phyloP scores from a whole-genome alignment of 2,329 filamentous ascomycete genomes.

The Alternaria rosae region DNA sequence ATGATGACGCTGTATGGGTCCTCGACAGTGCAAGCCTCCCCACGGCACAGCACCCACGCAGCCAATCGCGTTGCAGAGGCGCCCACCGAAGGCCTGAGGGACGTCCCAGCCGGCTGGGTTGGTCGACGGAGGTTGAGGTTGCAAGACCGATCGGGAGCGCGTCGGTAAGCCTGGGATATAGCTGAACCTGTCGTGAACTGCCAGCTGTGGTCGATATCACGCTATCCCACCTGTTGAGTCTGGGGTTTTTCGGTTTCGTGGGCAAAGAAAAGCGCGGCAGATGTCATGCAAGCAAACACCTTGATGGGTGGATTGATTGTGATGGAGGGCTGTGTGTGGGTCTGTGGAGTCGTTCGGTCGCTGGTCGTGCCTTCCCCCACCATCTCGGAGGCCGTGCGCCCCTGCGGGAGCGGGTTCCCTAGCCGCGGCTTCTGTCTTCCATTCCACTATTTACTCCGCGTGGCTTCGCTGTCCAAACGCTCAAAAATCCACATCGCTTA shows the following conservation, averaged over 20 bases:
- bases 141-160: conserved; percentile 31
- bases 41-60: conserved; percentile 30
- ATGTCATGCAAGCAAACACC: conserved; percentile 16
- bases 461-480: background rate
- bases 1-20: conserved; percentile 40
- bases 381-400: conserved; percentile 21
- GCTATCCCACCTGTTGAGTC: background rate
- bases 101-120: conserved; percentile 34
- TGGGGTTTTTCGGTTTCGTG: conserved; percentile 1
- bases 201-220: background rate
- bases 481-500: background rate
- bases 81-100: conserved; percentile 32
- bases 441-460: conserved; percentile 1
- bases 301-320: conserved; percentile 19
- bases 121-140: conserved; percentile 28
- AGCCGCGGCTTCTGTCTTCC: conserved; percentile 6
- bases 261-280: background rate
- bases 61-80: conserved; percentile 37
- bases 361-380: conserved; percentile 20
- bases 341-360: conserved; percentile 16
- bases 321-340: conserved; percentile 9
- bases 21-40: conserved; percentile 39
- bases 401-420: conserved; percentile 17
- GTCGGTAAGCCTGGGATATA: conserved; percentile 15
- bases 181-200: conserved; percentile 12